Base-by-base conservation (phyloP, 1,284 basidiomycete species). In the Erythrobasidium hasegawianum region DNA sequence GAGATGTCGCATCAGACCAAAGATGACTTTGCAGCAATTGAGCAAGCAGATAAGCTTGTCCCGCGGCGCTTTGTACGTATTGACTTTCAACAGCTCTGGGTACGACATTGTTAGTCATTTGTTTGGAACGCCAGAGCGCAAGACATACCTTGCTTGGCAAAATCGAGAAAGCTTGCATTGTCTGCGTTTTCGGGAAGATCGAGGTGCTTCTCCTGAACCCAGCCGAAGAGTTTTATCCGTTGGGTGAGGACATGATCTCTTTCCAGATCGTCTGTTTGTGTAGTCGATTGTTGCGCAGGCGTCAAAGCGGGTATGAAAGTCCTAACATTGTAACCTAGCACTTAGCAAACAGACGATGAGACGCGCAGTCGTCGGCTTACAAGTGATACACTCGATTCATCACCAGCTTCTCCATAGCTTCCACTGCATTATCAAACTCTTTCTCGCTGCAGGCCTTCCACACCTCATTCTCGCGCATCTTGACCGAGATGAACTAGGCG, bases 361-460 rank as follows among this genome's bases (percentile, higher is more conserved):
- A 54, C 16, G 14, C 33, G 16, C 24, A 65, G n/a, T n/a, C n/a
- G n/a, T 18, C 10, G 20, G 59, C 73, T 66, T 47, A 75, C 75
- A 75, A 50, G 50, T 79, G 91, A 78, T 96, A 97, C 61, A 97
- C 80, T 56, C 94, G 82, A 74, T 98, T 99, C 96, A 98, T 98
- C 72, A 98, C 92, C 10, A 98, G 84, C 79, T 98, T 98, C 82
- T 98, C 95, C 91, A 98, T 97, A 58, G 93, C 94, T 79, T 98
- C 95, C 80, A 92, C 85, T 0, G 94, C 92, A 73, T 97, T 94
- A 68, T 97, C 96, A 72, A 98, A 97, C 76, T 98, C 94, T 2
- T 80, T 80, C 24, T 90, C 86, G 2, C 84, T 81, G 3, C 83
- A 83, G 68, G 84, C 85, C 73, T 84, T 85, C 92, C 91, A 69